These are phyloP conservation scores for Elsinoe australis DNA, from an alignment of 2,329 filamentous ascomycete genomes.

Conservation along the genomic window DNA sequence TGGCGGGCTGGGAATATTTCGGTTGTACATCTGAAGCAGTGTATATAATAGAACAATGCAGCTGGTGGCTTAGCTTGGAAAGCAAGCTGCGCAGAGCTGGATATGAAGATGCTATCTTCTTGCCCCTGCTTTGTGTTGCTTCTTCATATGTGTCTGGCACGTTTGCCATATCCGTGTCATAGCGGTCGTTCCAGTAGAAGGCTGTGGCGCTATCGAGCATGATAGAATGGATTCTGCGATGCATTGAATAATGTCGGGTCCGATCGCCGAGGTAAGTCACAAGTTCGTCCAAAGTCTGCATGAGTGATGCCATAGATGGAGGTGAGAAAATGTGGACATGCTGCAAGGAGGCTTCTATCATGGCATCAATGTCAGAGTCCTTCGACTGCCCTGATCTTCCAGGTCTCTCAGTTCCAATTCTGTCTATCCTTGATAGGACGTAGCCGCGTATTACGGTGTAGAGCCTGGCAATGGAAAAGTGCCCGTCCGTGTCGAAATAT, in stretches of 20 bases:
- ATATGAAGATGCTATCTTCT: background rate
- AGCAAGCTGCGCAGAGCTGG: background rate
- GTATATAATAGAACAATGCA: constrained; percentile 6
- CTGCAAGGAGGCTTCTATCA: constrained; percentile 37
- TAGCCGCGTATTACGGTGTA: constrained; percentile 31
- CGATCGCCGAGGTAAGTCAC: constrained; percentile 44
- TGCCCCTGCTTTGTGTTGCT: background rate
- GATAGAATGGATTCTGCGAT: constrained; percentile 43
- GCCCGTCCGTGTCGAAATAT: constrained; percentile 49
- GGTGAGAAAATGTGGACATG: constrained; percentile 55
- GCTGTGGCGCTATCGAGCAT: constrained; percentile 49
- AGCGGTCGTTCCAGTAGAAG: constrained; percentile 49
- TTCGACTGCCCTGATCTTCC: background rate
- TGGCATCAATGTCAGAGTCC: constrained; percentile 15
- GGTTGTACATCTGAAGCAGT: constrained; percentile 4
- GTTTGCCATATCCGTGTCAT: constrained; percentile 31
- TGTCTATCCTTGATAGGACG: too few relatives aligned
- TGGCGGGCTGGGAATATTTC: background rate
- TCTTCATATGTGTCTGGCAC: constrained; percentile 12
- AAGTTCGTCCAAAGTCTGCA: constrained; percentile 43
- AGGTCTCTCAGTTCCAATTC: background rate
- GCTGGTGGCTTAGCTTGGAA: background rate
- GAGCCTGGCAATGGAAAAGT: constrained; percentile 47
- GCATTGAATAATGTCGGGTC: constrained; percentile 39
- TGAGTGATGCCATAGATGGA: constrained; percentile 43